phyloP scores from a whole-genome alignment of 78 protist genomes.

The Dictyostelium intermedium region DNA sequence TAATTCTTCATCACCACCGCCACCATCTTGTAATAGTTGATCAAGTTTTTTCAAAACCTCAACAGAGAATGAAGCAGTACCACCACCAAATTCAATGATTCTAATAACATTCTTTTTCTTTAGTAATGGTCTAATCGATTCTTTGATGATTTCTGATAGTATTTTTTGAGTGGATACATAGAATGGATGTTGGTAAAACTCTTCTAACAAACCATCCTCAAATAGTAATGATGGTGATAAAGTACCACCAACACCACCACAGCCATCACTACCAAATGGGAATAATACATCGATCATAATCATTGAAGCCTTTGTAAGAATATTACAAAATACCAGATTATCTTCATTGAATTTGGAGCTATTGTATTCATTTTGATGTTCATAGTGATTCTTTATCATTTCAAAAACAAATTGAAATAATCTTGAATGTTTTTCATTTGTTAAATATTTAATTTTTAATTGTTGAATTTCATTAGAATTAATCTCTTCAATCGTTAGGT shows the following conservation, averaged over 20 bases:
- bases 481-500: not conserved
- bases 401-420: not conserved
- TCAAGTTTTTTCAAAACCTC: too few species aligned
- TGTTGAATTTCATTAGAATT: not conserved
- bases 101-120: not conserved
- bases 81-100: constrained; percentile 52
- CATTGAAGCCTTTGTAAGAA: not conserved
- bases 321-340: too few species aligned
- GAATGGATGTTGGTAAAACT: not conserved
- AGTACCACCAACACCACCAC: too few species aligned
- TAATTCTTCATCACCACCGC: too few species aligned
- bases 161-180: not conserved
- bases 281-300: not conserved
- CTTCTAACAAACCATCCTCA: not conserved
- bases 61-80: not conserved
- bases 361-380: too few species aligned
- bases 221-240: not conserved
- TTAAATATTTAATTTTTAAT: not conserved
- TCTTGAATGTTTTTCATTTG: not conserved
- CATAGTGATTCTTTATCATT: too few species aligned
- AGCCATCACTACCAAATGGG: not conserved
- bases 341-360: too few species aligned
- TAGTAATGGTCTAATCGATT: not conserved
- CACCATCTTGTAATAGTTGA: not conserved
- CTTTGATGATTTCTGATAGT: not conserved